These are phyloP conservation scores for Amanita brunnescens DNA, from an alignment of 768 basidiomycete species.

Conservation along the genomic window DNA sequence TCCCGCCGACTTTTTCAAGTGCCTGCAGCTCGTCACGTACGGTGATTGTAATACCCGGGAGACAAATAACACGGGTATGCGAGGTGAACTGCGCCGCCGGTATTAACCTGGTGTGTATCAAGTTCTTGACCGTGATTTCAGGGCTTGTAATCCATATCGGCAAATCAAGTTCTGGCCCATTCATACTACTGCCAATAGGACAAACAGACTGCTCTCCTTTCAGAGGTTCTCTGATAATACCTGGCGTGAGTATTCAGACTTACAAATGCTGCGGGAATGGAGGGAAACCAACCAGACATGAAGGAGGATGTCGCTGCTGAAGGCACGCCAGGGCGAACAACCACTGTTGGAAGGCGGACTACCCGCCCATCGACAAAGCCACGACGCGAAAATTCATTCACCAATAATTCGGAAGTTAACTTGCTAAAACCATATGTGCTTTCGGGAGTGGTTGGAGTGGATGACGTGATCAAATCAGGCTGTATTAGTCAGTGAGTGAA, in stretches of 20 bases:
- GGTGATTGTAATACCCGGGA: conserved; percentile 52
- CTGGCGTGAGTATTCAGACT: conserved; percentile 14
- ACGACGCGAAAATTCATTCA: conserved; percentile 52
- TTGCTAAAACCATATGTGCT: conserved; percentile 52
- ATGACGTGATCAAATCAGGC: conserved; percentile 37
- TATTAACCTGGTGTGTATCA: conserved; percentile 39
- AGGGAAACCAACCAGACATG: conserved; percentile 35
- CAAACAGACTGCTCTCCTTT: conserved; percentile 40
- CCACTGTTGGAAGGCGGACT: conserved; percentile 51
- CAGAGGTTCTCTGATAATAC: conserved; percentile 50
- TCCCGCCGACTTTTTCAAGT: conserved; percentile 42
- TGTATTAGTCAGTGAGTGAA: conserved; percentile 6
- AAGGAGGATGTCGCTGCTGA: conserved; percentile 48
- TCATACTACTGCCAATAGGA: conserved; percentile 39
- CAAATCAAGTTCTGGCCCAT: conserved; percentile 35
- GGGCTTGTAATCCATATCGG: conserved; percentile 43
- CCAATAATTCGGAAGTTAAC: conserved; percentile 43
- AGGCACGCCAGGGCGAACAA: conserved; percentile 46
- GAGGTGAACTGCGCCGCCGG: conserved; percentile 30
- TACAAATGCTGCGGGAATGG: background rate
- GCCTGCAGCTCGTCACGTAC: conserved; percentile 47
- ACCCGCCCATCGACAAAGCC: conserved; percentile 53
- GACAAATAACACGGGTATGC: conserved; percentile 45
- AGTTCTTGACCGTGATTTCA: conserved; percentile 43
- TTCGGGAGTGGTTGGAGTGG: conserved; percentile 45